phyloP scores from a whole-genome alignment of 805 yeast genomes.

The Blastobotrys attinorum region DNA sequence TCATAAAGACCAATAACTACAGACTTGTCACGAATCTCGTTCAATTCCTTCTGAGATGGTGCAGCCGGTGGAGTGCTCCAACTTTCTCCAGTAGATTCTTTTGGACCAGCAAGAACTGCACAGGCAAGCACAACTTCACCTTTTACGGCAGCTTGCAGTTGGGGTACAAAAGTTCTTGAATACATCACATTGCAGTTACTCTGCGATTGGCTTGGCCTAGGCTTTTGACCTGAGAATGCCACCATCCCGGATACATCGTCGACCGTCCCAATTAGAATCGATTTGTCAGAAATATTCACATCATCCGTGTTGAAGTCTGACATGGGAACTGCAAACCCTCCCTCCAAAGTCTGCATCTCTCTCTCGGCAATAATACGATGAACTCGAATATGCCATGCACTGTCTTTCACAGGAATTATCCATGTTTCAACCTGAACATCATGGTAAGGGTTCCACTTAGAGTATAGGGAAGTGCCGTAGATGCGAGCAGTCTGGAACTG shows the following conservation, averaged over 20 bases:
- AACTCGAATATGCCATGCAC: slow-evolving; percentile 18
- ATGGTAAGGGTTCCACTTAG: slow-evolving; percentile 16
- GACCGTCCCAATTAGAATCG: not conserved
- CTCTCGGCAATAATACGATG: slow-evolving; percentile 11
- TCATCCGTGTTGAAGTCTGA: not conserved
- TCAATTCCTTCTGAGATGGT: not conserved
- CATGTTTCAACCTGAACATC: slow-evolving; percentile 18
- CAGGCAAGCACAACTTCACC: not conserved
- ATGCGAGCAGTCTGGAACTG: slow-evolving; percentile 5
- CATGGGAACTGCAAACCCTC: slow-evolving; percentile 11
- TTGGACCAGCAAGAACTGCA: not conserved
- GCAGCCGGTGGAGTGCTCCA: not conserved
- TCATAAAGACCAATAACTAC: not conserved
- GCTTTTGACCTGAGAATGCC: not conserved
- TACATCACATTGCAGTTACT: not conserved
- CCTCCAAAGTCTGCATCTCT: slow-evolving; percentile 11
- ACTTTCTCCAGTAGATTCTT: not conserved
- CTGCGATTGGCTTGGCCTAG: not conserved
- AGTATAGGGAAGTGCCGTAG: slow-evolving; percentile 8
- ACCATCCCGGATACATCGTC: not conserved
- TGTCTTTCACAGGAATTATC: slow-evolving; percentile 17
- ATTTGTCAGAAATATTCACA: not conserved
- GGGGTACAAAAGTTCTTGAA: not conserved
- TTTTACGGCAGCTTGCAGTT: not conserved
- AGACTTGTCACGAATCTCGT: not conserved